phyloP scores from a whole-genome alignment of 2,329 filamentous ascomycete genomes.

The Bipolaris cookei region DNA sequence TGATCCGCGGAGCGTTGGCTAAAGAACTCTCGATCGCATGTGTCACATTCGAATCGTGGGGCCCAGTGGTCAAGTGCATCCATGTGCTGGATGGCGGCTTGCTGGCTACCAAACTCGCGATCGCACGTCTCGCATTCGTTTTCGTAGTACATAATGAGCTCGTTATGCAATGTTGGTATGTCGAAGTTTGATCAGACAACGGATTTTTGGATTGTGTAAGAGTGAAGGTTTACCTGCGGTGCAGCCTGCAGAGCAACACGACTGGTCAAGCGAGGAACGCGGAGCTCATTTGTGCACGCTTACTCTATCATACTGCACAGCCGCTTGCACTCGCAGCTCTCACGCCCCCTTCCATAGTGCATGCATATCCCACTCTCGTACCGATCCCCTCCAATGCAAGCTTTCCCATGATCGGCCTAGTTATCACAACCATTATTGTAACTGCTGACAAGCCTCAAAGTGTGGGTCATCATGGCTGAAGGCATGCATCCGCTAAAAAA shows the following conservation, averaged over 20 bases:
- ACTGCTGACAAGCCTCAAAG: background rate
- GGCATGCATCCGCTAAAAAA: too few relatives aligned
- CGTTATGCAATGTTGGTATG: background rate
- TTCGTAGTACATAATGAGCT: constrained; percentile 5
- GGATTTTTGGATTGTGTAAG: background rate
- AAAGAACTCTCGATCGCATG: constrained; percentile 14
- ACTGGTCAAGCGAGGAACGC: background rate
- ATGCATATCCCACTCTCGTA: background rate
- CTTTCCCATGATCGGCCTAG: background rate
- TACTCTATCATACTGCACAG: background rate
- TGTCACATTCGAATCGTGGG: constrained; percentile 19
- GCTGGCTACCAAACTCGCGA: constrained; percentile 14
- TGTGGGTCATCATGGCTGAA: too few relatives aligned
- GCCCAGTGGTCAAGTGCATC: constrained; percentile 17
- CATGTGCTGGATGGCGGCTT: constrained; percentile 12
- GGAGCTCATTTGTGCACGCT: background rate
- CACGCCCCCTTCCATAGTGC: background rate
- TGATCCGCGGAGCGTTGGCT: constrained; percentile 10
- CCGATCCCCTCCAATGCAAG: background rate
- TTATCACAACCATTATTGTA: background rate
- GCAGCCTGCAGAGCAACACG: background rate
- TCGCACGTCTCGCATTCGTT: constrained; percentile 20
- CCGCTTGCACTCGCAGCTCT: background rate
- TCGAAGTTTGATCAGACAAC: background rate
- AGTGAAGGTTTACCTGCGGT: background rate